Evolutionary conservation across 805 yeast genomes (phyloP), one percentile per base, ranked within the genome.

Genomic region (Wickerhamiella sergipiensis): DNA sequence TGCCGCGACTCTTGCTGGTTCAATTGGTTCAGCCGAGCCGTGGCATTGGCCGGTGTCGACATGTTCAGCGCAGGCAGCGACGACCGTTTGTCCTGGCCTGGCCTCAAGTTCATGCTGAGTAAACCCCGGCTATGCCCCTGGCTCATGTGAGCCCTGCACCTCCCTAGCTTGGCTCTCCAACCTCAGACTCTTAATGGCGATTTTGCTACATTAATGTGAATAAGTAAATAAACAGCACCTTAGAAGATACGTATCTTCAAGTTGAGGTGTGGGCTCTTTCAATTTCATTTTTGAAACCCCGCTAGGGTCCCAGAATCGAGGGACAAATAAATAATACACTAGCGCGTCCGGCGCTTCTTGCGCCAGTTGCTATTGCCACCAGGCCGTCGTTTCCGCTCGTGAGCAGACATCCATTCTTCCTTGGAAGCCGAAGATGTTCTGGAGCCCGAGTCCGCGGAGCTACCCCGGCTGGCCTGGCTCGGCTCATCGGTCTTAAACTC

Each of bases 101-200:
- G 59, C 43, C 61, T 45, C 19, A 36, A 36, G 45, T 46, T 71
- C 52, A 81, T 60, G 0, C 63, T 1, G 62, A 64, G 50, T 69
- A 36, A 36, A 24, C 8, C 26, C 8, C 26, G 26, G 26, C 26
- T 24, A 8, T 24, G 26, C 26, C 26, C 26, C 26, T 24, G 26
- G 26, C 26, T 24, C 26, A 24, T 6, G 26, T 24, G 26, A 36
- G 33, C 3, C 15, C 33, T 29, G 52, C 47, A 24, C n/a, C 46
- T 40, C 15, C 31, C 19, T 45, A 36, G 31, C 40, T 36, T 13
- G n/a, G n/a, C n/a, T 6, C n/a, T 17, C n/a, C 18, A n/a, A n/a
- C n/a, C n/a, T n/a, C n/a, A n/a, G n/a, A n/a, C n/a, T n/a, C n/a
- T n/a, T n/a, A n/a, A n/a, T n/a, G n/a, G n/a, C n/a, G n/a, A n/a